phyloP scores from a whole-genome alignment of 495 filamentous ascomycete species.

The Xylaria castorea region DNA sequence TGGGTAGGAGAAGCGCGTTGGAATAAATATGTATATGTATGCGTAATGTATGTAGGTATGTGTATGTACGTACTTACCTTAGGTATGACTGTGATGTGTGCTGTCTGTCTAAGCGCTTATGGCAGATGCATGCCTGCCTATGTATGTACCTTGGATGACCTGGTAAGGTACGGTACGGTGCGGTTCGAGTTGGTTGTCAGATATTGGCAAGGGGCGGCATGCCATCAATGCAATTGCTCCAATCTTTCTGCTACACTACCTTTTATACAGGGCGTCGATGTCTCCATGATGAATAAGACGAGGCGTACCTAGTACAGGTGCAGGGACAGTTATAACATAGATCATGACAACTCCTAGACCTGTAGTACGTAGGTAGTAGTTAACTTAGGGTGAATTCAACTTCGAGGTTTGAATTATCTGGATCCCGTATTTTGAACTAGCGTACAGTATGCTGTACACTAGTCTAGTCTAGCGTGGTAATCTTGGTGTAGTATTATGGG shows the following conservation, averaged over 20 bases:
- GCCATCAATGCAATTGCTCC: slow-evolving; percentile 12
- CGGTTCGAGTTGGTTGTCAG: background rate
- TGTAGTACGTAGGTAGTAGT: background rate
- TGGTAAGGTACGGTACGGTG: background rate
- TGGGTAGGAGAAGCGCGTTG: background rate
- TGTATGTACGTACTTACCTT: background rate
- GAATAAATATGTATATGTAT: background rate
- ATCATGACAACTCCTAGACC: background rate
- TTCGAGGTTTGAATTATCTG: background rate
- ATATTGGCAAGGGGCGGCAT: slow-evolving; percentile 16
- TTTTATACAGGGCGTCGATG: background rate
- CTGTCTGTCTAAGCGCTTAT: slow-evolving; percentile 19
- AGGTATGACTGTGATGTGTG: slow-evolving; percentile 1
- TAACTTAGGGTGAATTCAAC: background rate
- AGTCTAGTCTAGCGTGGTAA: background rate
- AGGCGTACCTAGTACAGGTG: background rate
- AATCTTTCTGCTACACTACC: background rate
- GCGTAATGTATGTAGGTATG: background rate
- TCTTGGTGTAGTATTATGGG: background rate
- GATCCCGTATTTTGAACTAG: background rate
- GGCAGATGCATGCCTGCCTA: background rate
- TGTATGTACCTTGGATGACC: slow-evolving; percentile 1
- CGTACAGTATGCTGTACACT: background rate
- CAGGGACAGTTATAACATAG: background rate
- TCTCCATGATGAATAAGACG: no score